Percentiles rank a stretch among this genome's conserved stretches.
Evolutionary conservation across 2,329 filamentous ascomycete species (phyloP).

Genomic region (Exophiala lecanii-corni): DNA sequence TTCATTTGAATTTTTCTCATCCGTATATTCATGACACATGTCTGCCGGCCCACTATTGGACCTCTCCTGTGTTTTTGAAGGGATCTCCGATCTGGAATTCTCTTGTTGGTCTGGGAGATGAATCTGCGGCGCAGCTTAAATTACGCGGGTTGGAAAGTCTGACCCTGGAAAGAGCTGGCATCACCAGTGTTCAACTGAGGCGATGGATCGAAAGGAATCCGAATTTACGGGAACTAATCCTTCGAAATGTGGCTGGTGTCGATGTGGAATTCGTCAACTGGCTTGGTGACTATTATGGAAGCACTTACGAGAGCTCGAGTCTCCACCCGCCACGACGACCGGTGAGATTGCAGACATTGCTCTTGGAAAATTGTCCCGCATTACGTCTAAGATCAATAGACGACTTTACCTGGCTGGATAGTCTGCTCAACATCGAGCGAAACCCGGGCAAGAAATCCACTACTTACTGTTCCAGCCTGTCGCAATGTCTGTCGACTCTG

Average conservation of each 20-base stretch:
- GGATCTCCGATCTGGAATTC: conserved; percentile 31
- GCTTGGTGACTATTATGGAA: conserved; percentile 28
- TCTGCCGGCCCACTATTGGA: conserved; percentile 31
- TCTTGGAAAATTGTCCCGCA: conserved; percentile 11
- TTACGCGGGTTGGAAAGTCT: conserved; percentile 29
- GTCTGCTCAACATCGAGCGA: conserved; percentile 2
- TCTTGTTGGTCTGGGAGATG: conserved; percentile 30
- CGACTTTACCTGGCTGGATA: conserved; percentile 15
- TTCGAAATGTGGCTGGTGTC: conserved; percentile 33
- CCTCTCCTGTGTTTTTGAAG: conserved; percentile 16
- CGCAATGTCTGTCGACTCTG: conserved; percentile 2
- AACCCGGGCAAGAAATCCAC: neutral
- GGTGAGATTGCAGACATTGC: conserved; percentile 7
- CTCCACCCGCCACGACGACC: neutral
- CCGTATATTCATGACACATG: conserved; percentile 32
- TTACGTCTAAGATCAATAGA: conserved; percentile 3
- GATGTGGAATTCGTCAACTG: conserved; percentile 34
- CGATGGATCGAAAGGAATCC: conserved; percentile 32
- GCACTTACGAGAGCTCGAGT: too few species aligned
- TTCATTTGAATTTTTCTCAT: conserved; percentile 35
- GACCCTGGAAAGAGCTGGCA: conserved; percentile 32
- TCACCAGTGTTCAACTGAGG: conserved; percentile 33
- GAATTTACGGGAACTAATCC: conserved; percentile 28
- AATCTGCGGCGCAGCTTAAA: conserved; percentile 19
- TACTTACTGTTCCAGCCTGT: neutral